Percentiles rank a stretch among this genome's conserved stretches.
phyloP scores from a whole-genome alignment of 2,329 filamentous ascomycete species.

The Phyllosticta citribraziliensis region DNA sequence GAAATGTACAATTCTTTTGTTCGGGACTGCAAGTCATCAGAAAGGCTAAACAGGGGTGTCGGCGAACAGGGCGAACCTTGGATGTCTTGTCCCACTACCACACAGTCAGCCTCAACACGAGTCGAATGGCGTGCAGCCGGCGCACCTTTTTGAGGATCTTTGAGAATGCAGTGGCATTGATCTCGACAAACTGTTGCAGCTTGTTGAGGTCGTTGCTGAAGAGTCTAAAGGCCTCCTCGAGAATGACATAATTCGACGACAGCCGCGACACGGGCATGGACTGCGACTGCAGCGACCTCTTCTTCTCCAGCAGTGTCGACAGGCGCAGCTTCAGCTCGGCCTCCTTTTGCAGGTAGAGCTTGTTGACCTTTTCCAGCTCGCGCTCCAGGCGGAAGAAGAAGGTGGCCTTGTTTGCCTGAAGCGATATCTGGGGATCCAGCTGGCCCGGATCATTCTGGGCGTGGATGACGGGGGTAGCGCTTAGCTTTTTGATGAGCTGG shows the following conservation, averaged over 20 bases:
- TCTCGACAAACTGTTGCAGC: constrained; percentile 95
- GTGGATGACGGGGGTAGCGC: constrained; percentile 74
- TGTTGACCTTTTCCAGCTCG: constrained; percentile 97
- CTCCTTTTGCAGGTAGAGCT: constrained; percentile 95
- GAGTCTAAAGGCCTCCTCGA: constrained; percentile 94
- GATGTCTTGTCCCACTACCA: constrained; percentile 92
- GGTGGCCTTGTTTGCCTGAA: constrained; percentile 95
- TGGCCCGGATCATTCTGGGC: constrained; percentile 56
- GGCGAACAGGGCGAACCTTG: constrained; percentile 48
- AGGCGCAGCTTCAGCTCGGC: constrained; percentile 94
- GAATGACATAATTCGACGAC: constrained; percentile 85
- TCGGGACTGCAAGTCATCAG: constrained; percentile 54
- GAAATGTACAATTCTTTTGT: constrained; percentile 97
- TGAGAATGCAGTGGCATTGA: constrained; percentile 94
- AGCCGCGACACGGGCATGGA: constrained; percentile 68
- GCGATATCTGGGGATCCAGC: constrained; percentile 71
- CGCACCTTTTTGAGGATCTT: constrained; percentile 92
- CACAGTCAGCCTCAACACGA: constrained; percentile 21
- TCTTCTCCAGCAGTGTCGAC: constrained; percentile 89
- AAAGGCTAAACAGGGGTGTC: constrained; percentile 13
- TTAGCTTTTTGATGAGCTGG: constrained; percentile 97
- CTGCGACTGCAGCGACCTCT: constrained; percentile 77
- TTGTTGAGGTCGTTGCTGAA: constrained; percentile 97
- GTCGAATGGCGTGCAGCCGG: constrained; percentile 11
- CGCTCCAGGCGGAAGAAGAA: constrained; percentile 98